A percentile compares a stretch with the other conserved stretches of the same genome.
Evolutionary conservation across 257 asterid species (phyloP).

Genomic region (Przewalskia tangutica): DNA sequence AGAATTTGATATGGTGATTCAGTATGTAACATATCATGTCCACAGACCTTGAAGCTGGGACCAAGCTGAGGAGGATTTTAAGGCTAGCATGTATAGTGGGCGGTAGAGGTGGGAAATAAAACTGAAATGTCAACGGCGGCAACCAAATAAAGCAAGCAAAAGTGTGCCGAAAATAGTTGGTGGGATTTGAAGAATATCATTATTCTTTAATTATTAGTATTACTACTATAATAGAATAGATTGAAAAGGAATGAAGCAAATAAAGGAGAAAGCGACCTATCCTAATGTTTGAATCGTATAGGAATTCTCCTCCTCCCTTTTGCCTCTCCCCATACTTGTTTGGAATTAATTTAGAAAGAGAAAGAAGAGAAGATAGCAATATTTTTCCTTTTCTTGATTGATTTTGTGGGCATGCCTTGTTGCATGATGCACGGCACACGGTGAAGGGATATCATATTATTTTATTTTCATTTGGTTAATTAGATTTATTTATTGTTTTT

Average conservation of each 20-base stretch:
- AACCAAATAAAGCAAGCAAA: neutral
- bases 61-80: neutral
- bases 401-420: too few relatives aligned
- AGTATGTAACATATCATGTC: too few relatives aligned
- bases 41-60: neutral
- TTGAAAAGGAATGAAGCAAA: neutral
- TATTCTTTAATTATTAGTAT: neutral
- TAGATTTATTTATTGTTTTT: too few relatives aligned
- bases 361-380: too few relatives aligned
- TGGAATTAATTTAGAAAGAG: too few relatives aligned
- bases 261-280: neutral
- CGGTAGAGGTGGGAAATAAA: neutral
- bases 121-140: constrained; percentile 1
- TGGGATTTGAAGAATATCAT: neutral
- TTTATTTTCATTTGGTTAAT: too few relatives aligned
- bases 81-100: neutral
- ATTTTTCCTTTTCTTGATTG: too few relatives aligned
- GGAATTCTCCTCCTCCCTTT: too few relatives aligned
- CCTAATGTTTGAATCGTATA: neutral
- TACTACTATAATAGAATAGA: neutral
- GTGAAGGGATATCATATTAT: too few relatives aligned
- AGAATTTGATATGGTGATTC: too few relatives aligned
- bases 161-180: neutral
- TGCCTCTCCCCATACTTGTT: too few relatives aligned
- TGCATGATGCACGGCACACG: too few relatives aligned